phyloP scores from a whole-genome alignment of 2,329 filamentous ascomycete species.

The Alternaria gaisen region DNA sequence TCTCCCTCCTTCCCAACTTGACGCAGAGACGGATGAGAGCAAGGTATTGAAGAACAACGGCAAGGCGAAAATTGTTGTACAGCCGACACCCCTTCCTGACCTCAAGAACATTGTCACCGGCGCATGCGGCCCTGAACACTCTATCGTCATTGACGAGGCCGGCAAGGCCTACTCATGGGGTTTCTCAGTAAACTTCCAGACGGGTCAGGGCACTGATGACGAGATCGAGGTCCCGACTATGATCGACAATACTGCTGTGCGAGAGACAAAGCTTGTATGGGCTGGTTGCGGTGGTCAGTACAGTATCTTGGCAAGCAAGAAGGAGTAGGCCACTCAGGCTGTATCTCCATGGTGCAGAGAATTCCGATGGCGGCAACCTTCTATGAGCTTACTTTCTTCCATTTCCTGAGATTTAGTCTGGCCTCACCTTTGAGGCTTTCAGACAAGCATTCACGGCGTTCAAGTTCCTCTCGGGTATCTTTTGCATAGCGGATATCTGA shows the following conservation, averaged over 20 bases:
- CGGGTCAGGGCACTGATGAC: slow-evolving; percentile 78
- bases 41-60: slow-evolving; percentile 62
- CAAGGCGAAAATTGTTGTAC: slow-evolving; percentile 74
- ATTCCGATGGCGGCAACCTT: neutral
- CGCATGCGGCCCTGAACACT: slow-evolving; percentile 75
- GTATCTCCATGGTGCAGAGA: neutral
- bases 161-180: slow-evolving; percentile 82
- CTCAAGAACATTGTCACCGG: slow-evolving; percentile 65
- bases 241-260: slow-evolving; percentile 85
- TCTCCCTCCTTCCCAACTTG: slow-evolving; percentile 46
- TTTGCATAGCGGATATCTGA: slow-evolving; percentile 17
- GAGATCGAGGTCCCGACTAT: slow-evolving; percentile 79
- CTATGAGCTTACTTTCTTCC: slow-evolving; percentile 17
- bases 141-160: slow-evolving; percentile 72
- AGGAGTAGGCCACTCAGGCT: slow-evolving; percentile 25
- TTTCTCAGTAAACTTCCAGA: slow-evolving; percentile 82
- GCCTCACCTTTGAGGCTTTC: slow-evolving; percentile 2
- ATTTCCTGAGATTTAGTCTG: slow-evolving; percentile 13
- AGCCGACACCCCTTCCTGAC: slow-evolving; percentile 69
- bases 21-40: slow-evolving; percentile 50
- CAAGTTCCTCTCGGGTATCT: slow-evolving; percentile 13
- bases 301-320: slow-evolving; percentile 65
- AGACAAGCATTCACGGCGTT: slow-evolving; percentile 38
- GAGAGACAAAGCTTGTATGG: slow-evolving; percentile 75
- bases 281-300: slow-evolving; percentile 92